A percentile compares a stretch with the other conserved stretches of the same genome.
Conservation (phyloP, 495 filamentous ascomycete species). For the Hypoxylon fragiforme region DNA sequence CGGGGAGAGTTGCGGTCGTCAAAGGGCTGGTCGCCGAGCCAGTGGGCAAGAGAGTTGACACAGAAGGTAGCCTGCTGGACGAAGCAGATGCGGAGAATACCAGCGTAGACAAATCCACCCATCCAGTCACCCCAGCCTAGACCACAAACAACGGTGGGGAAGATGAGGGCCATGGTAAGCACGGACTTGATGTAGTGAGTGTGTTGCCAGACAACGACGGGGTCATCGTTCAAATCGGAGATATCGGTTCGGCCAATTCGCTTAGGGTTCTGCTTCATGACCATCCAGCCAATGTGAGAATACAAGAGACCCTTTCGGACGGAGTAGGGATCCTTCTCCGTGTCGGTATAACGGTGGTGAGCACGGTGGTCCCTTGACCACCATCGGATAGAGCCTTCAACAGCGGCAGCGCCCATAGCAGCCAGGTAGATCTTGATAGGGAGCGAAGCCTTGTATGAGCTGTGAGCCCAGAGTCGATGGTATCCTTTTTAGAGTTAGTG, state of each 20-base stretch:
- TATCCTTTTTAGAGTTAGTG: constrained; percentile 60
- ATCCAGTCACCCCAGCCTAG: constrained; percentile 87
- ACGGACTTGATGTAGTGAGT: constrained; percentile 90
- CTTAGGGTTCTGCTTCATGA: constrained; percentile 93
- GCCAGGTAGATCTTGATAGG: constrained; percentile 94
- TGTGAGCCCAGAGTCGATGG: constrained; percentile 94
- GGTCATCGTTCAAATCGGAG: constrained; percentile 91
- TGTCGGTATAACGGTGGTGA: constrained; percentile 99
- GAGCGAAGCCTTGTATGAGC: constrained; percentile 85
- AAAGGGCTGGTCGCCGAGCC: constrained; percentile 98
- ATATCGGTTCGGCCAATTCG: constrained; percentile 96
- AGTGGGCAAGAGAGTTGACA: constrained; percentile 98
- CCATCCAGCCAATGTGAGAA: constrained; percentile 93
- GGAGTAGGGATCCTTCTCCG: constrained; percentile 97
- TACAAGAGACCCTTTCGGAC: constrained; percentile 97
- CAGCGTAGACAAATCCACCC: constrained; percentile 92
- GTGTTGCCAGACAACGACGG: constrained; percentile 94
- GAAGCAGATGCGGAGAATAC: constrained; percentile 94
- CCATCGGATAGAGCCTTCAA: constrained; percentile 96
- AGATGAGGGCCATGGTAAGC: constrained; percentile 80
- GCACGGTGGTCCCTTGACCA: constrained; percentile 96
- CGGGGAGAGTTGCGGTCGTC: constrained; percentile 98
- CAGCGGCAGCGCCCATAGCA: constrained; percentile 87
- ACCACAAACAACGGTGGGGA: constrained; percentile 83
- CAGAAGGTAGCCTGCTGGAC: constrained; percentile 99